These are phyloP conservation scores for Podosphaera fusca DNA, from an alignment of 2,329 filamentous ascomycete species.

Conservation along the genomic window DNA sequence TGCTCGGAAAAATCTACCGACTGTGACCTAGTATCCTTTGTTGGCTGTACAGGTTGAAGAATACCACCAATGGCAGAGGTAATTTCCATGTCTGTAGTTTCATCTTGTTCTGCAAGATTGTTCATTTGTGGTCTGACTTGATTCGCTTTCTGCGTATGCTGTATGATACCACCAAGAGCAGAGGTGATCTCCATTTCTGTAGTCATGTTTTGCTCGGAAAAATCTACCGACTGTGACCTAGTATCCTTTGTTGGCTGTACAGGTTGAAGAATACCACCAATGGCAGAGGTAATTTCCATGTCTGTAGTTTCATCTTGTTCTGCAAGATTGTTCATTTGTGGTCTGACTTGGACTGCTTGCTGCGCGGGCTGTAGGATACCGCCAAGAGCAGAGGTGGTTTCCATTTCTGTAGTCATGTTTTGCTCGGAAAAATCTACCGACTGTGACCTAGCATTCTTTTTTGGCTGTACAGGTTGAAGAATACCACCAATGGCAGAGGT, in stretches of 20 bases:
- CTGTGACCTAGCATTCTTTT: too few relatives aligned
- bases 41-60: conserved; percentile 10
- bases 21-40: conserved; percentile 18
- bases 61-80: conserved; percentile 33
- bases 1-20: conserved; percentile 15
- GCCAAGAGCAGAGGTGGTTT: conserved; percentile 36
- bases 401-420: conserved; percentile 29
- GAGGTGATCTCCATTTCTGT: too few relatives aligned
- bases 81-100: conserved; percentile 32
- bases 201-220: conserved; percentile 51
- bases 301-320: too few relatives aligned
- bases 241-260: conserved; percentile 20
- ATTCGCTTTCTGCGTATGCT: too few relatives aligned
- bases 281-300: neutral
- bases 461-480: neutral
- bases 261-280: neutral
- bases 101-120: neutral
- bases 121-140: neutral
- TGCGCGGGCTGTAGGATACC: conserved; percentile 23
- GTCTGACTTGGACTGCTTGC: conserved; percentile 4
- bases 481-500: neutral
- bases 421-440: conserved; percentile 15
- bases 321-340: too few relatives aligned
- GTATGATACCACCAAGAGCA: too few relatives aligned
- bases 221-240: too few relatives aligned